These are phyloP conservation scores for Kodamaea nitidulidarum DNA, from an alignment of 805 yeast genomes.

Conservation along the genomic window DNA sequence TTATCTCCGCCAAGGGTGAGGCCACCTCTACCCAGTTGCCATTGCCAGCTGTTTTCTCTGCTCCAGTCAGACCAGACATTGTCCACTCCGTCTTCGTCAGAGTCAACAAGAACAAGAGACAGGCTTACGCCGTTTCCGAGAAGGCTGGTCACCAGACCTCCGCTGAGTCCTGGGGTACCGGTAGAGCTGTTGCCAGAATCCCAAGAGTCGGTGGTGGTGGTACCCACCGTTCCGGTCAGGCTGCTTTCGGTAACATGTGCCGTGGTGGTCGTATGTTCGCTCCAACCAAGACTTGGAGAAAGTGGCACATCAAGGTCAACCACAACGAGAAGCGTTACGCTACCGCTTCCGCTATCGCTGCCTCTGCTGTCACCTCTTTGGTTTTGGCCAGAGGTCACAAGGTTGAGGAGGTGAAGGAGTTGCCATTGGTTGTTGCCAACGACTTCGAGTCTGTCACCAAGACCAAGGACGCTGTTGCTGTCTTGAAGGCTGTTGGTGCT, in stretches of 20 bases:
- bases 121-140: slow-evolving; percentile 99
- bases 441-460: slow-evolving; percentile 89
- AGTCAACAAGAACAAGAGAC: slow-evolving; percentile 99
- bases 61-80: slow-evolving; percentile 99
- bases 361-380: slow-evolving; percentile 96
- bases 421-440: slow-evolving; percentile 94
- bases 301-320: slow-evolving; percentile 99
- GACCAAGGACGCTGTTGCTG: slow-evolving; percentile 99
- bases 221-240: slow-evolving; percentile 99
- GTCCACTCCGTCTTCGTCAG: slow-evolving; percentile 98
- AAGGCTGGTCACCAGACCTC: slow-evolving; percentile 99
- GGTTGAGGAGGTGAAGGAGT: slow-evolving; percentile 96
- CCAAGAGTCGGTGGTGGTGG: slow-evolving; percentile 99
- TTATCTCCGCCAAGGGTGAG: slow-evolving; percentile 83
- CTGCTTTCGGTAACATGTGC: slow-evolving; percentile 99
- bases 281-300: slow-evolving; percentile 99
- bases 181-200: slow-evolving; percentile 99
- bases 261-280: slow-evolving; percentile 99
- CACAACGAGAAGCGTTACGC: slow-evolving; percentile 99
- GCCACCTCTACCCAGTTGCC: slow-evolving; percentile 79
- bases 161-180: slow-evolving; percentile 99
- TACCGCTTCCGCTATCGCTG: slow-evolving; percentile 99
- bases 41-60: slow-evolving; percentile 97
- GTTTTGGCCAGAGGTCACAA: slow-evolving; percentile 99
- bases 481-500: slow-evolving; percentile 97